phyloP scores from a whole-genome alignment of 176 grass and related monocot species.

The Sorghum bicolor region DNA sequence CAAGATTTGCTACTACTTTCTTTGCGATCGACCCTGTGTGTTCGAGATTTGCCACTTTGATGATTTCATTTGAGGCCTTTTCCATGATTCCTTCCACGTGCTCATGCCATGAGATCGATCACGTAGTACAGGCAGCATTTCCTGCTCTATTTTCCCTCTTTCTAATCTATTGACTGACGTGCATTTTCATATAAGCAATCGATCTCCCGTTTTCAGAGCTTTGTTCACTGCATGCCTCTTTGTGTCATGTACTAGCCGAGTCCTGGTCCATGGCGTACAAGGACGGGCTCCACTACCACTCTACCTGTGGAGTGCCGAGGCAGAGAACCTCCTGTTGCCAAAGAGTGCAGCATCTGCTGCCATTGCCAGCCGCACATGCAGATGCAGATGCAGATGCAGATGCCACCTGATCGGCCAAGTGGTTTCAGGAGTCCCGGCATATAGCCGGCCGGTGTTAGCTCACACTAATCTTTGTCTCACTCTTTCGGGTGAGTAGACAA shows the following conservation, averaged over 20 bases:
- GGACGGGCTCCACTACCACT: not conserved
- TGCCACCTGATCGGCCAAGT: not conserved
- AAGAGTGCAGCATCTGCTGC: conserved; percentile 20
- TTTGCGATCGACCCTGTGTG: not conserved
- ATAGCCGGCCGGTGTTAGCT: not conserved
- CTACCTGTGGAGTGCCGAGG: not conserved
- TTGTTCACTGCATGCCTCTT: not conserved
- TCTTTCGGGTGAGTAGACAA: not conserved
- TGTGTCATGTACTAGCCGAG: not conserved
- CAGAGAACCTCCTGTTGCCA: no score
- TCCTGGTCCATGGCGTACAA: conserved; percentile 17
- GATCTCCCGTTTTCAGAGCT: not conserved
- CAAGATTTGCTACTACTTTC: not conserved
- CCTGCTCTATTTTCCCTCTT: not conserved
- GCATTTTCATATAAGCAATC: not conserved
- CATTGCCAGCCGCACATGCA: conserved; percentile 19
- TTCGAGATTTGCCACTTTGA: not conserved
- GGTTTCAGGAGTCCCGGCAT: no score
- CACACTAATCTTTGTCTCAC: not conserved
- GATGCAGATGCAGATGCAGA: not conserved
- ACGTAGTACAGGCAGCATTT: not conserved
- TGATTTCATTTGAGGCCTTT: not conserved
- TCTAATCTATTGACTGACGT: not conserved
- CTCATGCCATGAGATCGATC: not conserved
- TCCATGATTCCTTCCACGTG: not conserved